Percentiles rank a stretch among this genome's conserved stretches.
phyloP scores from a whole-genome alignment of 345 rosid species.

The Euphorbia tirucalli region DNA sequence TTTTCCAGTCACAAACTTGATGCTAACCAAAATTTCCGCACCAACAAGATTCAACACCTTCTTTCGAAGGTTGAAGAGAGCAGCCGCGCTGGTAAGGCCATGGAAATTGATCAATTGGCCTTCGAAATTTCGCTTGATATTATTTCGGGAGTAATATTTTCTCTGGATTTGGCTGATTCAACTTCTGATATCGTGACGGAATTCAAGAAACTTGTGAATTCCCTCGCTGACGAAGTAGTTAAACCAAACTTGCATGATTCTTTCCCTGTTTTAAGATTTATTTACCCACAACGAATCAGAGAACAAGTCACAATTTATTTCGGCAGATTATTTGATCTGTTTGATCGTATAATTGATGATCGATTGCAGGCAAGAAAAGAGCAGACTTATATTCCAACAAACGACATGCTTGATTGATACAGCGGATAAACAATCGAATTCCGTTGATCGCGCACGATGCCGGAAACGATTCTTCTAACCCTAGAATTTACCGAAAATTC shows the following conservation, averaged over 20 bases:
- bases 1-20: constrained; percentile 20
- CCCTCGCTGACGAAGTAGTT: constrained; percentile 36
- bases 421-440: too few relatives aligned
- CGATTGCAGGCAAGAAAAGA: constrained; percentile 25
- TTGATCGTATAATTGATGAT: constrained; percentile 23
- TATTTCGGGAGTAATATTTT: constrained; percentile 41
- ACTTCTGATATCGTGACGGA: constrained; percentile 19
- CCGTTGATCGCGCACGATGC: too few relatives aligned
- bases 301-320: constrained; percentile 14
- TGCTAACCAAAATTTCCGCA: constrained; percentile 13
- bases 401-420: constrained; percentile 44
- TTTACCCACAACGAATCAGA: constrained; percentile 46
- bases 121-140: constrained; percentile 37
- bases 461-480: too few relatives aligned
- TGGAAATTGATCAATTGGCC: constrained; percentile 37
- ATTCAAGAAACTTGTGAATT: constrained; percentile 34
- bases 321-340: constrained; percentile 20
- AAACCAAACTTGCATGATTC: constrained; percentile 42
- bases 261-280: constrained; percentile 35
- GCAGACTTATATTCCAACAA: neutral
- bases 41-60: constrained; percentile 11
- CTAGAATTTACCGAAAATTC: too few relatives aligned
- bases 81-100: neutral
- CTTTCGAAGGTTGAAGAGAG: neutral
- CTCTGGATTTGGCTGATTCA: constrained; percentile 37